Evolutionary conservation across 108 stramenopile species (phyloP), one percentile per base, ranked within the genome.

Genomic region (Cyclotella distinguenda): DNA sequence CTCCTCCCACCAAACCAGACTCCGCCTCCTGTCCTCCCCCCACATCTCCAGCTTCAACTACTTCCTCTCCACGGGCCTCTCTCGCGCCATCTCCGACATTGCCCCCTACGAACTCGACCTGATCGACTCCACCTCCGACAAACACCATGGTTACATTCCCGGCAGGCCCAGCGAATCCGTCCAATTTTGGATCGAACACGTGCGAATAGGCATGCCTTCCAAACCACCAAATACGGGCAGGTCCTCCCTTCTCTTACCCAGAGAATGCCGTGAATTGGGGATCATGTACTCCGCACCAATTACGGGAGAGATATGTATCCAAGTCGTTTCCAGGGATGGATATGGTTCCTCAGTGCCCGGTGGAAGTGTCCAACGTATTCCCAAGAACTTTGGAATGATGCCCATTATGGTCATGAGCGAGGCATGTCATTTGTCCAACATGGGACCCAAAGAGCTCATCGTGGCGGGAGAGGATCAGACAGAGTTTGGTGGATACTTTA

Each of bases 401-500:
- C 98, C 98, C 21, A 87, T 99, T 45, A 98, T 97, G 97, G 93
- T 95, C 25, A 66, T 84, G 69, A 84, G 82, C 44, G 83, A 84
- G 23, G 80, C 76, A 2, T 93, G 92, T 68, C 92, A 93, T 62
- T 75, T 93, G 52, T 46, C 75, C 6, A 74, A 68, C 6, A 64
- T 82, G 64, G 62, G 45, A 0, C 84, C 87, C 9, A 55, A 55
- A 3, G 66, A 90, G 35, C 38, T 93, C 22, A 70, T 88, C 10
- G 38, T 78, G 13, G 22, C 70, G 32, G 76, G 76, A 23, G 92
- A 93, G 67, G 88, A 89, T 83, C 89, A 95, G 40, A 84, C 80
- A 34, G 98, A 99, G 64, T 81, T 95, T 64, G 99, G 99, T 33
- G 97, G 97, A 26, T 98, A 97, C 58, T 99, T 99, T 68, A 83